Conservation (phyloP, 768 basidiomycete species). For the Suillus americanus region DNA sequence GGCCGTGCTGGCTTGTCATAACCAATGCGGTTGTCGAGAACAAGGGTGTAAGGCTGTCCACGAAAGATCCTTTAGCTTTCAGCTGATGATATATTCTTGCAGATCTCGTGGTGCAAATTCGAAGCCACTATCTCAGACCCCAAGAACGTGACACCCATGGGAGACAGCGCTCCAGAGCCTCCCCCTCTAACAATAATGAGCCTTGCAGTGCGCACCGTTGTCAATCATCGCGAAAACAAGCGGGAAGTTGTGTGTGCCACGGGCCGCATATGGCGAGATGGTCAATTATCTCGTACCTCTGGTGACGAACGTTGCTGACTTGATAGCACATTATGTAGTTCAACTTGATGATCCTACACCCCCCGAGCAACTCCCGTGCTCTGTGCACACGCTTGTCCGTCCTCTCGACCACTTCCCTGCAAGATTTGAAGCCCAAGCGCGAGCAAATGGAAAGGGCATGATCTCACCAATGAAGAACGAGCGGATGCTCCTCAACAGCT, state of each 20-base stretch:
- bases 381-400: slow-evolving; percentile 85
- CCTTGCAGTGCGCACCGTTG: slow-evolving; percentile 82
- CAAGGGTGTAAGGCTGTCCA: slow-evolving; percentile 62
- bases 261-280: slow-evolving; percentile 78
- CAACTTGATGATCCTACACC: slow-evolving; percentile 91
- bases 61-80: slow-evolving; percentile 3
- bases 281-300: slow-evolving; percentile 34
- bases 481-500: slow-evolving; percentile 76
- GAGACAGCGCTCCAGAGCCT: slow-evolving; percentile 71
- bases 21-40: slow-evolving; percentile 72
- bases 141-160: slow-evolving; percentile 83
- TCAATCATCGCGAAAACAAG: slow-evolving; percentile 92
- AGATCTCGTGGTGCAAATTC: slow-evolving; percentile 98
- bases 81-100: not conserved
- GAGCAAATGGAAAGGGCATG: slow-evolving; percentile 58
- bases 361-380: slow-evolving; percentile 80
- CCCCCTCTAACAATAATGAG: slow-evolving; percentile 93
- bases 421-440: slow-evolving; percentile 74
- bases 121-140: slow-evolving; percentile 84
- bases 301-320: slow-evolving; percentile 2
- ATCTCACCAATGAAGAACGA: slow-evolving; percentile 82
- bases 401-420: slow-evolving; percentile 86
- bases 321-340: slow-evolving; percentile 42
- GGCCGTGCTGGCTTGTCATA: slow-evolving; percentile 94
- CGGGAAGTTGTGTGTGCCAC: slow-evolving; percentile 90